Evolutionary conservation across 257 asterid genomes (phyloP).

Genomic region (Plectranthus barbatus): DNA sequence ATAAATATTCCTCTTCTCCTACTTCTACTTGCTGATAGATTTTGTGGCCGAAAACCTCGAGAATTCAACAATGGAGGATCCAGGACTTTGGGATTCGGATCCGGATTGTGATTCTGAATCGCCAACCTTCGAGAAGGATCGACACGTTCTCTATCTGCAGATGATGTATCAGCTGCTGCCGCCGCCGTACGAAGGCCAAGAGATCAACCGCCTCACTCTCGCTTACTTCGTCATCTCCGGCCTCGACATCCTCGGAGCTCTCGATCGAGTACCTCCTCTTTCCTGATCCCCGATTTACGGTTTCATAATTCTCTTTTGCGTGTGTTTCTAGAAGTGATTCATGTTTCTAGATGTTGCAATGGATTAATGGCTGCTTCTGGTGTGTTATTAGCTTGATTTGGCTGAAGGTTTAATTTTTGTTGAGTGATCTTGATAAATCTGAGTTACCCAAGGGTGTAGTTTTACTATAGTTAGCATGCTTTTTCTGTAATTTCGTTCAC

Average conservation of each 20-base stretch:
- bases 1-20: too few species aligned
- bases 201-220: conserved; percentile 85
- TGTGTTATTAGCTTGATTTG: background rate
- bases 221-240: conserved; percentile 73
- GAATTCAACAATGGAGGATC: conserved; percentile 20
- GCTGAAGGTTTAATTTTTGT: background rate
- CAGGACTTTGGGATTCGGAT: conserved; percentile 6
- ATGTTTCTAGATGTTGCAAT: conserved; percentile 6
- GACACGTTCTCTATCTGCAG: conserved; percentile 52
- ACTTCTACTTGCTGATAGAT: background rate
- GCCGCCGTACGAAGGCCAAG: conserved; percentile 59
- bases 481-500: too few species aligned
- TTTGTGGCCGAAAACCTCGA: background rate
- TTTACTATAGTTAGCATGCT: background rate
- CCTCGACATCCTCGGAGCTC: conserved; percentile 65
- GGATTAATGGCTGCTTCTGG: background rate
- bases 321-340: background rate
- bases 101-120: conserved; percentile 23
- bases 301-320: too few species aligned
- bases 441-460: background rate
- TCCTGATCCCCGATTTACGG: background rate
- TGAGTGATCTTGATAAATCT: background rate
- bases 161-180: conserved; percentile 81
- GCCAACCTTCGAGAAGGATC: conserved; percentile 56
- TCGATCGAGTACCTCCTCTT: conserved; percentile 48